phyloP scores from a whole-genome alignment of 2,329 filamentous ascomycete species.

The Cladosporium velox region DNA sequence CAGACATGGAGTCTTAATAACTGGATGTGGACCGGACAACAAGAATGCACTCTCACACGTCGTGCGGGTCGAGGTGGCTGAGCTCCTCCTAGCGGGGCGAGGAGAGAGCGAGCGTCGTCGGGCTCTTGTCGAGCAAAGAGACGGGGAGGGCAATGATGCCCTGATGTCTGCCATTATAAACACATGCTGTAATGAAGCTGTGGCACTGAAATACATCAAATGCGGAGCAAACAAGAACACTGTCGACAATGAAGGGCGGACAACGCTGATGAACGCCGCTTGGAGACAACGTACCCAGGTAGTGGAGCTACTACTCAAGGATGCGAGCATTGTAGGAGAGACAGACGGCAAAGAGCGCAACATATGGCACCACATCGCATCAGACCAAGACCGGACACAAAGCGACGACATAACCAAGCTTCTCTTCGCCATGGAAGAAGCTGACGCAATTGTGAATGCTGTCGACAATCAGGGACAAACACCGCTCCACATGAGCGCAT shows the following conservation, averaged over 20 bases:
- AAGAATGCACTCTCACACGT: slow-evolving; percentile 1
- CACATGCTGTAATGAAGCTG: slow-evolving; percentile 11
- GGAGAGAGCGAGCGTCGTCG: slow-evolving; percentile 5
- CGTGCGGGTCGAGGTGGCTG: background rate
- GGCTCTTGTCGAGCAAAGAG: slow-evolving; percentile 43
- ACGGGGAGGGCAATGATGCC: slow-evolving; percentile 42
- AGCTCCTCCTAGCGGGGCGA: background rate
- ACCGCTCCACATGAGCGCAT: background rate
- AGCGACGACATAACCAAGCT: background rate
- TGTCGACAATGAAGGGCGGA: slow-evolving; percentile 11
- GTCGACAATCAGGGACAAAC: background rate
- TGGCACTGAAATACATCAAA: slow-evolving; percentile 36
- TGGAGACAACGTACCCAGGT: slow-evolving; percentile 45
- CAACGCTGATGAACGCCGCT: slow-evolving; percentile 37
- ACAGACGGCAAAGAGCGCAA: slow-evolving; percentile 25
- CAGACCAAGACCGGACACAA: slow-evolving; percentile 35
- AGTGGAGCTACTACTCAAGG: slow-evolving; percentile 39
- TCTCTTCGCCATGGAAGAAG: background rate
- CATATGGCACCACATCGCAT: slow-evolving; percentile 44
- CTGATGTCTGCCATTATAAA: background rate
- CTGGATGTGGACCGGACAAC: background rate
- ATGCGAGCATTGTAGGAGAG: slow-evolving; percentile 22
- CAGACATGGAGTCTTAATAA: background rate
- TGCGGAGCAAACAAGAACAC: slow-evolving; percentile 35
- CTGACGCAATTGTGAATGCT: background rate